Evolutionary conservation across 2,329 filamentous ascomycete genomes (phyloP), one percentile per base, ranked within the genome.

Genomic region (Cladosporium halotolerans): DNA sequence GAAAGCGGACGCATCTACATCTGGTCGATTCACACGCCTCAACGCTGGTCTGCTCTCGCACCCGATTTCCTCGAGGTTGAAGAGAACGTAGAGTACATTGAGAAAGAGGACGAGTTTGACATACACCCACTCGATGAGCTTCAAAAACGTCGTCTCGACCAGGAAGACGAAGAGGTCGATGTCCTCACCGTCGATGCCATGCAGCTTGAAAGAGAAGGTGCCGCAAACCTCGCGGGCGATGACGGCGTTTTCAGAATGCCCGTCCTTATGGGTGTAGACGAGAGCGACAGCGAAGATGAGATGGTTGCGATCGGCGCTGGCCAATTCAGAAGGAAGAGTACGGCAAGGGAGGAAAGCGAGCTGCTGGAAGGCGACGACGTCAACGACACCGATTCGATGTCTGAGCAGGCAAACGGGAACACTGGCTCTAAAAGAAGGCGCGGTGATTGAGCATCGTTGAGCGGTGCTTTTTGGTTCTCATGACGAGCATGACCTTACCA

Each of bases 51-150:
- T 13, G 92, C 93, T 1, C 79, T 99, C 31, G 95, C 95, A 5
- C 93, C 93, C 0, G 95, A 99, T 71, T 99, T 99, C 70, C 88
- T 85, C 39, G 93, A 99, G 70, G 90, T 99, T 11, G 93, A 99
- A 71, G 93, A 99, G 72, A 99, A 99, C 62, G 90, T 96, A 18
- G 89, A 97, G 68, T 99, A 99, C 67, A 82, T 95, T 40, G 93
- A 99, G 70, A 82, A 83, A 53, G 93, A 99, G 72, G 93, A 99
- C 68, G 93, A 99, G 67, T 99, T 99, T 63, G 95, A 99, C 69
- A 95, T 97, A 53, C 93, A 97, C 67, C 90, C 90, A 0, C 86
- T 92, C 54, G 92, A 96, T 67, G 92, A 97, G 69, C 85, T 97
- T 53, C 89, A 95, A 67, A 92, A 96, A 69, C 83, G 92, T 31